Evolutionary conservation across 202 grass and related monocot species (phyloP).

Genomic region (Carex arenaria): DNA sequence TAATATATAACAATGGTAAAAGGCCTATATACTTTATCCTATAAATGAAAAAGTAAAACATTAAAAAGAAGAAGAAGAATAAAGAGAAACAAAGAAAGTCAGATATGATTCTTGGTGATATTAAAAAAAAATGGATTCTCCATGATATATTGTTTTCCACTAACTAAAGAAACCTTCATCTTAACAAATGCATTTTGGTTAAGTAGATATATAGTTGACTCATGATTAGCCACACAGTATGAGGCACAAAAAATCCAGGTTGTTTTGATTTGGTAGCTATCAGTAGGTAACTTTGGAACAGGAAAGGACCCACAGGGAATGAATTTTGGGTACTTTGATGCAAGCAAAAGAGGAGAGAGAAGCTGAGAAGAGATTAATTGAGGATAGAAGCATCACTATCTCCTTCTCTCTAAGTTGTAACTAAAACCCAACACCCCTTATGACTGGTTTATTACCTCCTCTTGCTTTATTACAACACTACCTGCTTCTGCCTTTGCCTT

Average conservation of each 20-base stretch:
- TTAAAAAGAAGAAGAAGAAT: not conserved
- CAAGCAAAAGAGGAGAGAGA: not conserved
- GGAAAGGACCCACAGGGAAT: conserved; percentile 2
- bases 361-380: not conserved
- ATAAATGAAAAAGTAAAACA: not conserved
- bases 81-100: not conserved
- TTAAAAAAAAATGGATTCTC: not conserved
- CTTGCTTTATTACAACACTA: not conserved
- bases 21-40: not conserved
- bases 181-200: not conserved
- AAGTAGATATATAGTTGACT: not conserved
- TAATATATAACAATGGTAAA: not conserved
- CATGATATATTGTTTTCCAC: not conserved
- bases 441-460: conserved; percentile 16
- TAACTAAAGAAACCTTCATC: not conserved
- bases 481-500: not conserved
- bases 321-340: conserved; percentile 22
- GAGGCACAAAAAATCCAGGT: not conserved
- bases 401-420: not conserved
- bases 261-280: not conserved
- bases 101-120: not conserved
- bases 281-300: not conserved
- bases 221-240: not conserved
- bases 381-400: conserved; percentile 18
- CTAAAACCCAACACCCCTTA: not conserved